Base-by-base conservation (phyloP, 768 basidiomycete species). In the Kwoniella shandongensis region DNA sequence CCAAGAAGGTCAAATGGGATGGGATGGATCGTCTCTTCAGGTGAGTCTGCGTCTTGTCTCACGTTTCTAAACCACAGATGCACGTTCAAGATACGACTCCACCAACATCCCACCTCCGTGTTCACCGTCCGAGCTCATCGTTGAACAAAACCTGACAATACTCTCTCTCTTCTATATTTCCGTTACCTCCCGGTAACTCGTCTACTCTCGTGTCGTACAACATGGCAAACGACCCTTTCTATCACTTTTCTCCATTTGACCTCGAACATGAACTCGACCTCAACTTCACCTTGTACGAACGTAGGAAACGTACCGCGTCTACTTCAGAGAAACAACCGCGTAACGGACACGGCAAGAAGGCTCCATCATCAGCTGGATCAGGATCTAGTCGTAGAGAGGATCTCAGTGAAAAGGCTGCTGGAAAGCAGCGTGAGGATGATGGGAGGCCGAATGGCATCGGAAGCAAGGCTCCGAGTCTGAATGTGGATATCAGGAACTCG, bases 401-500 rank as follows among this genome's bases (percentile, higher is more conserved):
- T 49, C 17, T 41, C 4, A 39, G 57, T 36, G 44, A 38, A 18
- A 51, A 29, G 17, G 15, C 15, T 39, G 22, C 8, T 17, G 35
- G 22, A 22, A 42, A 35, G 26, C 17, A 54, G 41, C 13, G 23
- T 20, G 44, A 48, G 35, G 23, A 44, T 12, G 26, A 18, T 27
- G 57, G 52, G 22, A 22, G 18, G 20, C 12, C 27, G 10, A 18
- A 25, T 22, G 54, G 26, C 50, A 41, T 11, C 36, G 22, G 40
- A 51, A 38, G 29, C 11, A 48, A 36, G 26, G 58, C 68, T 4
- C 70, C 70, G 5, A 67, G 59, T 47, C 38, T 72, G 45, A 52
- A 72, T 38, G 57, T 70, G 35, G 65, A 68, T 44, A 59, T 70
- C 22, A 39, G 72, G 26, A 70, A 63, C 38, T 73, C 72, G 7